Base-by-base conservation (phyloP, 2,329 filamentous ascomycete genomes). In the Phialocephala sp. region DNA sequence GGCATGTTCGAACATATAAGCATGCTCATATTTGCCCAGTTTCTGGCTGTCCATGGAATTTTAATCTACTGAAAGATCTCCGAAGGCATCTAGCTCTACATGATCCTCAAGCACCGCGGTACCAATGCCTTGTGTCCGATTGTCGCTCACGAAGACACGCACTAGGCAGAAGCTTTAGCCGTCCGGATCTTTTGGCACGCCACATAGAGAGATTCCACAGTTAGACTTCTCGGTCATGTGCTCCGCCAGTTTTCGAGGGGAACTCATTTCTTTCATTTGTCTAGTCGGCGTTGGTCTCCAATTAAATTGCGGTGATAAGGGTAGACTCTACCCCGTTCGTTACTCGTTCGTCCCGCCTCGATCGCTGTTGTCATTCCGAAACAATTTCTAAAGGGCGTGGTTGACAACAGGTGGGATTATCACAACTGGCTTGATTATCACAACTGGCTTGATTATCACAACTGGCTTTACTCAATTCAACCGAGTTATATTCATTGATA, bases 31-130 rank as follows among this genome's bases (percentile, higher is more conserved):
- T 15, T 39, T 68, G 63, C 54, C 56, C 60, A 14, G 50, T 59
- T n/a, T 14, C 36, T 11, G 60, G 60, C 1, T 68, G 66, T 24
- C 35, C 4, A 55, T 68, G 66, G 63, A 63, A 27, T 9, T 68
- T 60, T 20, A 8, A 55, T 27, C 43, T 63, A 2, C 39, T 14
- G 1, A 68, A 68, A 61, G 66, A 68, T 36, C 57, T 68, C 1
- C 32, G 20, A 18, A 47, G 66, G 9, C 66, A 68, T 57, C 47
- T 22, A 14, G 22, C 41, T n/a, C 20, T 18, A 11, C 62, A 60
- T 24, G 15, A 59, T 24, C 39, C 47, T 14, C 15, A 52, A 20
- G 43, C 52, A 41, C 41, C 35, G 18, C 54, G 64, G n/a, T 52
- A 35, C n/a, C 47, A 12, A 27, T 66, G 64, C 50, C 64, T 60